A percentile compares a stretch with the other conserved stretches of the same genome.
Evolutionary conservation across 345 rosid species (phyloP).

Genomic region (Hibiscus mutabilis): DNA sequence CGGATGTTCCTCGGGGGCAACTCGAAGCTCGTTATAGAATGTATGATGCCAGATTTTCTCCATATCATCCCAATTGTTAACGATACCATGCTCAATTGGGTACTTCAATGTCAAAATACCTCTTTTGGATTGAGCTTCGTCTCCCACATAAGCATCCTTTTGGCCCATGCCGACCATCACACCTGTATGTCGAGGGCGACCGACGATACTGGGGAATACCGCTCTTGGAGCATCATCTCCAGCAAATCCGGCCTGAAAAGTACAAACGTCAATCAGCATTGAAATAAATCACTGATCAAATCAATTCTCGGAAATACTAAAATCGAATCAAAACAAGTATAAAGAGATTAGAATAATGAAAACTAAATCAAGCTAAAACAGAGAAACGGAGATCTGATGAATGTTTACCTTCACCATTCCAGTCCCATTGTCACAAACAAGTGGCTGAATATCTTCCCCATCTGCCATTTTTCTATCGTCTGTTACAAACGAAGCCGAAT

Average conservation of each 20-base stretch:
- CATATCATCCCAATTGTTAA: constrained; percentile 96
- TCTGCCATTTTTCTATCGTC: constrained; percentile 49
- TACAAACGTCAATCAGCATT: constrained; percentile 21
- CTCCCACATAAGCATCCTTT: constrained; percentile 92
- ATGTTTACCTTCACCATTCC: constrained; percentile 39
- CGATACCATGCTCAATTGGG: constrained; percentile 86
- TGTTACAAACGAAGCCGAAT: constrained; percentile 9
- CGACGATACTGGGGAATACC: constrained; percentile 63
- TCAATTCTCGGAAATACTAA: not conserved
- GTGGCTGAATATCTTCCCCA: constrained; percentile 44
- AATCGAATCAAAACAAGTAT: no score
- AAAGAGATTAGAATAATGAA: no score
- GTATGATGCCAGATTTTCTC: constrained; percentile 97
- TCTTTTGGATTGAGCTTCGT: constrained; percentile 70
- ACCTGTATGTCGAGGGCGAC: constrained; percentile 93
- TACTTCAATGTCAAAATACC: constrained; percentile 76
- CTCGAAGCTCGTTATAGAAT: constrained; percentile 79
- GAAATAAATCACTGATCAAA: not conserved
- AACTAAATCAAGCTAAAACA: not conserved
- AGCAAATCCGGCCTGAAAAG: constrained; percentile 49
- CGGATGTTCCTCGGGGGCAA: constrained; percentile 69
- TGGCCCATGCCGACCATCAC: constrained; percentile 88
- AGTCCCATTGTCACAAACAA: constrained; percentile 50
- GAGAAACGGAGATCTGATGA: not conserved
- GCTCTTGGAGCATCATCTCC: constrained; percentile 68